Evolutionary conservation across 768 basidiomycete genomes (phyloP), one percentile per base, ranked within the genome.

Genomic region (Russula griseocarnosa): DNA sequence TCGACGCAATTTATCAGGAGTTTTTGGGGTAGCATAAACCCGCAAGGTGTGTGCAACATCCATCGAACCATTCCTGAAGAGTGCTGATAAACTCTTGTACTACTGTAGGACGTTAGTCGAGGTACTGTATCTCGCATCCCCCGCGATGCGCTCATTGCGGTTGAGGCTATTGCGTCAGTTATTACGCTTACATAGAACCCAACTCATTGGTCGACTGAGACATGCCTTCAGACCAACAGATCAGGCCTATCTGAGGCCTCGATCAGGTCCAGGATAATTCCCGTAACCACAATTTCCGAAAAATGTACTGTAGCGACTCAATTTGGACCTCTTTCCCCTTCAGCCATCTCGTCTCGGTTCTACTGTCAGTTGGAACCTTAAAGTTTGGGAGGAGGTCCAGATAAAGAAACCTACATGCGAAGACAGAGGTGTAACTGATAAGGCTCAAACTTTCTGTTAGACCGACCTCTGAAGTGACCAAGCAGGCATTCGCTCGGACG

Each of bases 1-100:
- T 97, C 70, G 98, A 98, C 74, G 82, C 75, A 18, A 79, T 94
- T 66, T 98, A 97, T 73, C 83, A 83, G 42, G 78, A 83, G 60
- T 88, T 91, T 76, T 98, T 98, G 73, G 94, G 91, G 9, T 81
- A 84, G 34, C 91, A 95, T 78, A 94, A 91, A 75, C 96, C 97
- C 54, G 94, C 97, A 3, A 81, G 97, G 66, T 69, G 24, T 42
- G 66, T 58, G 22, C 9, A 16, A 20, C 22, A 28, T 22, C 26
- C 8, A 20, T 22, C 36, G 26, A 28, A 20, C n/a, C 36, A n/a
- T 40, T 24, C 13, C 13, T 52, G 26, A 44, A n/a, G n/a, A n/a
- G n/a, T n/a, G n/a, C n/a, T n/a, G n/a, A 5, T 51, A 8, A 61
- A 49, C 6, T 20, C 34, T 34, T 34, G 34, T 28, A 20, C 24